Base-by-base conservation (phyloP, 208 protist species). In the Crithidia thermophila region DNA sequence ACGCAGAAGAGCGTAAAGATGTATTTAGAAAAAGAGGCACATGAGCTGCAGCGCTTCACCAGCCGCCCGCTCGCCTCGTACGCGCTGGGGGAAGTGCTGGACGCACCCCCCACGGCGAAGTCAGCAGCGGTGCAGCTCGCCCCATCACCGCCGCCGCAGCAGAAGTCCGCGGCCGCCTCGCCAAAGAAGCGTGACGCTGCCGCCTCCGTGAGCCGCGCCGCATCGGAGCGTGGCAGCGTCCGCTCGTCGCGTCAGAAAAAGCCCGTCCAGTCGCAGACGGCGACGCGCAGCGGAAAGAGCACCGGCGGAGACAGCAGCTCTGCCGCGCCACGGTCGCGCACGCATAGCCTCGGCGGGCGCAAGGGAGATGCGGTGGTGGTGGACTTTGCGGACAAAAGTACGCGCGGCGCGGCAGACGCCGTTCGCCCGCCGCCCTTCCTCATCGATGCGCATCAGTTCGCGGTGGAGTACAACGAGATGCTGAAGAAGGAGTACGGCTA, bases 401-500 rank as follows among this genome's bases (percentile, higher is more conserved):
- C 52, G 2, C 31, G 23, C 16, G 4, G 25, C 63, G 34, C 40
- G 28, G 40, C 73, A 13, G 9, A 4, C 27, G 25, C 52, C 8
- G 31, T 50, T 1, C 14, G 16, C 1, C 45, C 57, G 30, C 68
- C 70, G 55, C 65, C 68, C 5, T 89, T 85, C 61, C 67, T 91
- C 67, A 93, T 96, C 66, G 87, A 96, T 61, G 83, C 88, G 0
- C 68, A 85, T 20, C 67, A 34, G 23, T 96, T 96, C 40, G 83
- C 85, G n/a, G 62, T 69, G 11, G 66, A 84, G 33, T 84, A 94
- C 75, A 94, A 94, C 67, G 74, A 83, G 56, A 68, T 72, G 42
- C 75, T 96, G 13, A 79, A 81, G 43, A 78, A 66, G 39, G 84
- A 86, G 71, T 94, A 94, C 72, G 87, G 88, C 20, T 94, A 91